Evolutionary conservation across 2,329 filamentous ascomycete species (phyloP), one percentile per base, ranked within the genome.

Genomic region (Cladosporium sp.): DNA sequence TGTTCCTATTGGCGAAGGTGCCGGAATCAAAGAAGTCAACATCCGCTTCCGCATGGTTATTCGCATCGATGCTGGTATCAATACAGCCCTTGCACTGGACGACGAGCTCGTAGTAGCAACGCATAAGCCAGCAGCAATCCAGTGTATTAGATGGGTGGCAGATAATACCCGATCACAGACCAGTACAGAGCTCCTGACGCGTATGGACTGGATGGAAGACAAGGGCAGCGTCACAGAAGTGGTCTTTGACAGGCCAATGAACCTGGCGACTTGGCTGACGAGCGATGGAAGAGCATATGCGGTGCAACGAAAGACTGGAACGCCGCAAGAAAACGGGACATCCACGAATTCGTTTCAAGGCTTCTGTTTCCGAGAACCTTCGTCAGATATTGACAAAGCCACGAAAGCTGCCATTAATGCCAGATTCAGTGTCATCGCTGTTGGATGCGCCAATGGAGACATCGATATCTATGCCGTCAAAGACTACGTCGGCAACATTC

Each of bases 11-110:
- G 92, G 92, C 36, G 94, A 97, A 72, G 89, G 89, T 9, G 83
- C 83, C 51, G 90, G 90, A 3, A 87, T 96, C 52, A 84, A 86
- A 55, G 94, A 99, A 74, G 85, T 96, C 58, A 96, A 88, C 67
- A 82, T 99, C 51, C 88, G 91, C 11, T 99, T 99, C 74, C 85
- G 93, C 59, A 96, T 97, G 89, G 93, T 96, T 14, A 97, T 99
- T 70, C 95, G 96, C 72, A 91, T 99, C 17, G 94, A 99, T 74
- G 94, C 94, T 2, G 94, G 94, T 2, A 97, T 99, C 66, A 87
- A 87, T 65, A 90, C 87, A 68, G 91, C 90, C 11, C 77, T 97
- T 57, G 93, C 94, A 2, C 81, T 97, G 20, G 94, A 97, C 65
- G 90, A 96, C 58, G 94, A 97, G 73, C 79, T 99, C 40, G 82